These are phyloP conservation scores for Austroboletus olivaceoglutinosus DNA, from an alignment of 1,284 basidiomycete species.

Conservation along the genomic window DNA sequence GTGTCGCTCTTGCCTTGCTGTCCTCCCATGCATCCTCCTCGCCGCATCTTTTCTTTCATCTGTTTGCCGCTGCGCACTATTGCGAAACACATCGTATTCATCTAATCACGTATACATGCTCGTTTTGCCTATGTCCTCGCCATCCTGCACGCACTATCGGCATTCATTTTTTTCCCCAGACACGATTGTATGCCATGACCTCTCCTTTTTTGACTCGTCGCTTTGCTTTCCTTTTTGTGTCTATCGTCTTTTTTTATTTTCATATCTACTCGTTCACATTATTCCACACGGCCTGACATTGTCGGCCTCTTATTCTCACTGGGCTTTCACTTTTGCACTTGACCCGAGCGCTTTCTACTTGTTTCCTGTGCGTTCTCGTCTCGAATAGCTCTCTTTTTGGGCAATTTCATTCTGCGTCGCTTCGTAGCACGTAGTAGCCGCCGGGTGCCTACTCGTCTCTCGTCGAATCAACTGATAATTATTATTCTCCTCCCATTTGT, in stretches of 20 bases:
- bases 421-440: constrained; percentile 36
- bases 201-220: constrained; percentile 11
- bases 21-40: constrained; percentile 31
- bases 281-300: constrained; percentile 25
- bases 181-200: constrained; percentile 27
- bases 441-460: constrained; percentile 34
- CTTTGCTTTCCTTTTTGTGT: constrained; percentile 24
- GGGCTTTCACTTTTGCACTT: constrained; percentile 9
- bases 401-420: constrained; percentile 30
- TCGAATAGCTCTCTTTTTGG: constrained; percentile 22
- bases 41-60: constrained; percentile 22
- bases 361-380: constrained; percentile 33
- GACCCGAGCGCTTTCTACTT: constrained; percentile 34
- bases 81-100: constrained; percentile 38
- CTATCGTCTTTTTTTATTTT: constrained; percentile 26
- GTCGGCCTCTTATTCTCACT: constrained; percentile 29
- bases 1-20: constrained; percentile 36
- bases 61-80: constrained; percentile 31
- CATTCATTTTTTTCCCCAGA: constrained; percentile 22
- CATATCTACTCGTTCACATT: constrained; percentile 33
- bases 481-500: constrained; percentile 17
- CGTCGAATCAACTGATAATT: constrained; percentile 23
- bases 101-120: constrained; percentile 36
- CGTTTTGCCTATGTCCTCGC: constrained; percentile 31
- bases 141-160: constrained; percentile 18